Evolutionary conservation across 805 yeast genomes (phyloP).

Genomic region (Candida qinlingensis): DNA sequence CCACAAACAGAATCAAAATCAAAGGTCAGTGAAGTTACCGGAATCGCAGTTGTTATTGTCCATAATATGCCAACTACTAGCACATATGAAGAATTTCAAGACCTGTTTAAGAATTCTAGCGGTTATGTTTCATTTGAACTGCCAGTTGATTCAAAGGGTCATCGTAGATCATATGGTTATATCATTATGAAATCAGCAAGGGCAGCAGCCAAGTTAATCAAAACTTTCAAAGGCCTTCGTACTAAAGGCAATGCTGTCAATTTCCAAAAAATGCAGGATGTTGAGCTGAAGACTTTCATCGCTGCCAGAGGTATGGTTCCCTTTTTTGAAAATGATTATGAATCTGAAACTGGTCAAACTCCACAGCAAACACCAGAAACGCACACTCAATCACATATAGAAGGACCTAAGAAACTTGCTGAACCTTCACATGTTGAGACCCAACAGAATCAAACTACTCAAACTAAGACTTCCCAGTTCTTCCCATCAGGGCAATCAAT

Average conservation of each 20-base stretch:
- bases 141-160: background rate
- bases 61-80: background rate
- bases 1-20: background rate
- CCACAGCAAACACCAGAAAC: background rate
- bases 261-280: background rate
- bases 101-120: background rate
- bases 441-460: too few species aligned
- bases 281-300: background rate
- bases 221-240: background rate
- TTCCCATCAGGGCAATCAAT: too few species aligned
- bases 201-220: background rate
- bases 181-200: background rate
- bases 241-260: background rate
- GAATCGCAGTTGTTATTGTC: background rate
- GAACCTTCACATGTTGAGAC: too few species aligned
- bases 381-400: too few species aligned
- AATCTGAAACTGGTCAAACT: background rate
- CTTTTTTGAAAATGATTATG: background rate
- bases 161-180: background rate
- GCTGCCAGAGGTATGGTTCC: background rate
- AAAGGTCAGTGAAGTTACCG: background rate
- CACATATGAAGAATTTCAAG: background rate
- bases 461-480: too few species aligned
- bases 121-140: background rate
- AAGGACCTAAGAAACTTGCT: too few species aligned